phyloP scores from a whole-genome alignment of 805 yeast genomes.

The Ogataea thermomethanolica region DNA sequence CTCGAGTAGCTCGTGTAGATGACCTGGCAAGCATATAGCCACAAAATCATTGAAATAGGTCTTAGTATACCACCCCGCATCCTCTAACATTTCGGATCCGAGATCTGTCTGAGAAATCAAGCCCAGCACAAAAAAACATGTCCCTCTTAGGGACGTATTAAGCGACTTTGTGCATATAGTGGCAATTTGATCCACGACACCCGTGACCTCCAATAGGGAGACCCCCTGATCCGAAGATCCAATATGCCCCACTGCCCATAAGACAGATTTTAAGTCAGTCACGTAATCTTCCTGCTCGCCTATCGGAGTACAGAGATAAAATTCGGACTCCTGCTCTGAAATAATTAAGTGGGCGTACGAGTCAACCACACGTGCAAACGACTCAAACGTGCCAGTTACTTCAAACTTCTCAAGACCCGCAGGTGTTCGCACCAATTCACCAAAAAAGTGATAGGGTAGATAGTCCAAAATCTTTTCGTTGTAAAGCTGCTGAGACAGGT shows the following conservation, averaged over 20 bases:
- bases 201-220: slow-evolving; percentile 44
- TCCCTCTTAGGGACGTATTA: slow-evolving; percentile 64
- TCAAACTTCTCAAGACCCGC: slow-evolving; percentile 70
- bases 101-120: slow-evolving; percentile 66
- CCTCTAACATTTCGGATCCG: slow-evolving; percentile 84
- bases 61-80: slow-evolving; percentile 66
- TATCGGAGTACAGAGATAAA: slow-evolving; percentile 17
- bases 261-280: slow-evolving; percentile 58
- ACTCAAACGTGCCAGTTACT: slow-evolving; percentile 23
- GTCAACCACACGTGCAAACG: slow-evolving; percentile 21
- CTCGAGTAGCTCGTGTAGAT: slow-evolving; percentile 18
- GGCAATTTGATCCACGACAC: slow-evolving; percentile 51
- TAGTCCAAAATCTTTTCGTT: slow-evolving; percentile 14
- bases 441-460: slow-evolving; percentile 69
- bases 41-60: slow-evolving; percentile 39
- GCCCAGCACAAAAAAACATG: slow-evolving; percentile 77
- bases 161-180: slow-evolving; percentile 43
- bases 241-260: slow-evolving; percentile 87
- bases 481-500: slow-evolving; percentile 27
- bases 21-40: slow-evolving; percentile 28
- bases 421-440: slow-evolving; percentile 72
- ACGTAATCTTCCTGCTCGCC: slow-evolving; percentile 35
- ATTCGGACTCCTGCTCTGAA: slow-evolving; percentile 19
- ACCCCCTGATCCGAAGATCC: slow-evolving; percentile 73
- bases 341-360: slow-evolving; percentile 18